phyloP scores from a whole-genome alignment of 495 filamentous ascomycete species.

The Tetracladium setigerum region DNA sequence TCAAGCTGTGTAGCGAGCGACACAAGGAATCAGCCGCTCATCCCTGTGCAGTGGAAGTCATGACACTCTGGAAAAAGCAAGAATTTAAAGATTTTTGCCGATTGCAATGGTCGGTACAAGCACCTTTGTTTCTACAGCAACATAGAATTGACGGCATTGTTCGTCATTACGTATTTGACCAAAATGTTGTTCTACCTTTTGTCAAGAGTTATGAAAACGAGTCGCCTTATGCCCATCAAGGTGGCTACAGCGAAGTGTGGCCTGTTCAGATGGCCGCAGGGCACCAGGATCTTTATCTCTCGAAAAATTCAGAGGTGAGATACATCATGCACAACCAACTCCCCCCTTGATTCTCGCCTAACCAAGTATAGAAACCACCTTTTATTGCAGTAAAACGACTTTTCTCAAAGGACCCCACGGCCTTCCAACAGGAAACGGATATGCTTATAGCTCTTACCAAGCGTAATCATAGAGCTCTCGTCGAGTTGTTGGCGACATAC shows the following conservation, averaged over 20 bases:
- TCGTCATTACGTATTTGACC: neutral
- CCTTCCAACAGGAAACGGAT: conserved; percentile 7
- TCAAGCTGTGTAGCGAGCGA: no score
- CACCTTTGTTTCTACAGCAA: neutral
- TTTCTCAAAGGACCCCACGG: conserved; percentile 6
- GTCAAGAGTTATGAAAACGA: neutral
- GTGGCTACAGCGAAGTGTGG: conserved; percentile 4
- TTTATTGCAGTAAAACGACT: conserved; percentile 11
- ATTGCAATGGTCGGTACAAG: neutral
- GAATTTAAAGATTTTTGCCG: neutral
- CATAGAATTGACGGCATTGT: no score
- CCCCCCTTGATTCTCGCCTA: no score
- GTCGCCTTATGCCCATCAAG: neutral
- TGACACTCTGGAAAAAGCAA: neutral
- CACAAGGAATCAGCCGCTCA: no score
- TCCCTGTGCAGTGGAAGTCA: neutral
- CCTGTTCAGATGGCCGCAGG: neutral
- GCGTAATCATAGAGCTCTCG: conserved; percentile 9
- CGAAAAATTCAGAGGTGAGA: neutral
- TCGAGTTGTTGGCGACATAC: conserved; percentile 13
- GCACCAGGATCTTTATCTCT: neutral
- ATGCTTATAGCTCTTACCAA: conserved; percentile 8
- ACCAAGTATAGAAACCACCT: neutral
- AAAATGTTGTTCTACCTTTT: neutral
- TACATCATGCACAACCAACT: neutral